Evolutionary conservation across 805 yeast species (phyloP), one percentile per base, ranked within the genome.

Genomic region (Lipomyces oligophaga): DNA sequence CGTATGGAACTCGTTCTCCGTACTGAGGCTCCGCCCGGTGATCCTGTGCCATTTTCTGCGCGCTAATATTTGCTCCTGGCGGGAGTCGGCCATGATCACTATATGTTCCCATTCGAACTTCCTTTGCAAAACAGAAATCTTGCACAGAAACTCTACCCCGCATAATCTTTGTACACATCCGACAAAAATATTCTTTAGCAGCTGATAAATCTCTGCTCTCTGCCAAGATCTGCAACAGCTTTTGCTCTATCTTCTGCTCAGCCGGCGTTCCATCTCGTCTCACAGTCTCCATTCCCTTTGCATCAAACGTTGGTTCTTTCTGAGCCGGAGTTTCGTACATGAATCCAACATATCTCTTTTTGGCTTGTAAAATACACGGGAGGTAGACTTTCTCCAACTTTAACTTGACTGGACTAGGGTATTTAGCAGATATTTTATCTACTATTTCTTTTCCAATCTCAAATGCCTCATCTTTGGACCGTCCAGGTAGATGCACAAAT

Each of bases 181-280:
- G 67, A 25, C 76, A 68, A 3, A 86, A 77, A 57, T 79, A 89
- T 1, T 58, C 44, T 60, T 87, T 87, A 8, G 90, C 85, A 27
- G 63, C 45, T 0, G 96, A 80, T 8, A 93, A 60, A 60, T 90
- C 86, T 22, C 72, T 66, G 0, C 89, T 76, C 10, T 81, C 84
- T 62, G 93, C 93, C 2, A 93, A 64, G 0, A 78, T 70, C 52
- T 43, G 42, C 3, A 93, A 65, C 0, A 83, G 66, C 47, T 79
- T 77, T 52, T 86, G 94, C 25, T 85, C 80, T 16, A 93, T 80
- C 55, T 81, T 81, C 65, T 80, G 94, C 55, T 85, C 94, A 0
- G 96, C 95, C 0, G 95, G 95, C 21, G 89, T 83, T 0, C 97
- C 97, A 65, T 93, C 98, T 54, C 98, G 69, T 54, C 98, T 67